Conservation (phyloP, 2,329 filamentous ascomycete genomes). For the Xylariaceae sp. region DNA sequence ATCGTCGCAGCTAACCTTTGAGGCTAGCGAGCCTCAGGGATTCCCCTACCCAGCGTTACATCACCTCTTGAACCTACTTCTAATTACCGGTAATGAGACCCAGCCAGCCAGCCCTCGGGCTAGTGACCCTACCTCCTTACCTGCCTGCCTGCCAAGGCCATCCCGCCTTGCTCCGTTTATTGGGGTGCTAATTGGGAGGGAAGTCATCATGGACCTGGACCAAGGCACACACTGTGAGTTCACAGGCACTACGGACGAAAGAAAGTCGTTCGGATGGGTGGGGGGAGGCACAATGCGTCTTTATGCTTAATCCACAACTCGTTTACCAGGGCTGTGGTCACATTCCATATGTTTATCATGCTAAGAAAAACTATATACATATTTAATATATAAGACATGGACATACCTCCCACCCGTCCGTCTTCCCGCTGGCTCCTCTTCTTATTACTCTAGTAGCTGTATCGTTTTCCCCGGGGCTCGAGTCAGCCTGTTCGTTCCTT, state of each 20-base stretch:
- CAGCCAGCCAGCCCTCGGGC: constrained; percentile 4
- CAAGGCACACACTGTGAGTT: constrained; percentile 11
- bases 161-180: constrained; percentile 14
- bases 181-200: constrained; percentile 14
- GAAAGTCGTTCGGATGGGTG: constrained; percentile 3
- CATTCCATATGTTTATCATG: constrained; percentile 21
- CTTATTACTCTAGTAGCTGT: constrained; percentile 20
- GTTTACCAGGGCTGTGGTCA: constrained; percentile 15
- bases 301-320: constrained; percentile 12
- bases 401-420: constrained; percentile 17
- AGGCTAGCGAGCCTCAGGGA: constrained; percentile 29
- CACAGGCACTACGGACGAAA: constrained; percentile 7
- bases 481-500: constrained; percentile 26
- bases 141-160: constrained; percentile 11
- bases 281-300: constrained; percentile 17
- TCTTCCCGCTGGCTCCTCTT: constrained; percentile 16
- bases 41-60: constrained; percentile 24
- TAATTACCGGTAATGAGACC: no score
- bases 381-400: constrained; percentile 26
- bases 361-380: constrained; percentile 12
- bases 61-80: constrained; percentile 1
- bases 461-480: constrained; percentile 15
- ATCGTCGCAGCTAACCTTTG: constrained; percentile 29
- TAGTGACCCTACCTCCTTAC: constrained; percentile 2
- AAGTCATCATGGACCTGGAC: constrained; percentile 23